Evolutionary conservation across 73 alveolate genomes (phyloP).

Genomic region (Stentor coeruleus): DNA sequence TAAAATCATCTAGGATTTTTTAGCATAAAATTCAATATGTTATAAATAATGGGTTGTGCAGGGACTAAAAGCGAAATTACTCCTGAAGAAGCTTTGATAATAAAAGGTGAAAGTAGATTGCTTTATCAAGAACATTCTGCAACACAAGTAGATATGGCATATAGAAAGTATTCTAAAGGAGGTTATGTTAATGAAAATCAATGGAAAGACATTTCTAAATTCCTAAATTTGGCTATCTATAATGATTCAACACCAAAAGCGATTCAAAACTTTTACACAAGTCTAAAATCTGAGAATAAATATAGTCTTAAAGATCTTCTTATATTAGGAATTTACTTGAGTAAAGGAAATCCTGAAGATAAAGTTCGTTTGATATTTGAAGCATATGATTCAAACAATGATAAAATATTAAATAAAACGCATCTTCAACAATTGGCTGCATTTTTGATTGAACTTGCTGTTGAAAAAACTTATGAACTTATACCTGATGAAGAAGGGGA

Average conservation of each 20-base stretch:
- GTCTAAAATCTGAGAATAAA: background rate
- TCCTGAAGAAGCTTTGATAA: background rate
- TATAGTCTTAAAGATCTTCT: background rate
- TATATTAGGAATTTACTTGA: background rate
- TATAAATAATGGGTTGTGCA: conserved; percentile 1
- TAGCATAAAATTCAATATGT: too few species aligned
- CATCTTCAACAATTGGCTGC: background rate
- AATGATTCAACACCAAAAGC: background rate
- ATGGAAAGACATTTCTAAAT: background rate
- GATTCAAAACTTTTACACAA: background rate
- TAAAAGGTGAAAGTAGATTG: background rate
- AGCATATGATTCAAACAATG: background rate
- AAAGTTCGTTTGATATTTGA: background rate
- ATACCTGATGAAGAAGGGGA: too few species aligned
- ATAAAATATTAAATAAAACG: too few species aligned
- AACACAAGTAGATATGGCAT: background rate
- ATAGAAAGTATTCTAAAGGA: background rate
- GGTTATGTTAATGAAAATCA: background rate
- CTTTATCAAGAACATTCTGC: background rate
- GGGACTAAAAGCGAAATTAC: background rate
- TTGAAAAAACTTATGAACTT: too few species aligned
- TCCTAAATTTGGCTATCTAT: background rate
- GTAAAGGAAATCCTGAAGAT: background rate
- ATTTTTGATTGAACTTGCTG: background rate
- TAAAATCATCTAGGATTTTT: too few species aligned